Evolutionary conservation across 2,329 filamentous ascomycete species (phyloP).

Genomic region (Cytospora leucostoma): DNA sequence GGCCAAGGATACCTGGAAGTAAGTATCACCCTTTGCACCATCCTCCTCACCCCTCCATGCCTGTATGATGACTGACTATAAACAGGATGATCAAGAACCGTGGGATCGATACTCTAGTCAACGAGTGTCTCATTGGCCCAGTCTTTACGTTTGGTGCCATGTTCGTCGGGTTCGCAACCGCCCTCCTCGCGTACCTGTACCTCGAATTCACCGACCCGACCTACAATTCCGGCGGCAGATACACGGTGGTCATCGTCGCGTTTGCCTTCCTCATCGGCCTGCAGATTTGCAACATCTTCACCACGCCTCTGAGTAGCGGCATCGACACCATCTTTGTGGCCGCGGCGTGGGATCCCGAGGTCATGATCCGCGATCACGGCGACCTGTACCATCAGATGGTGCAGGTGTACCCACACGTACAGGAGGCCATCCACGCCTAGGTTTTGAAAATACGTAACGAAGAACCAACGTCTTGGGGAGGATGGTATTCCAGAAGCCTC

Average conservation of each 20-base stretch:
- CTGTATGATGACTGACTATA: slow-evolving; percentile 2
- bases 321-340: slow-evolving; percentile 92
- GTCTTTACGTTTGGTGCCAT: slow-evolving; percentile 76
- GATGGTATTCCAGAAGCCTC: background rate
- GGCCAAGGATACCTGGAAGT: slow-evolving; percentile 84
- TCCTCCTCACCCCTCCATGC: background rate
- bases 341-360: slow-evolving; percentile 66
- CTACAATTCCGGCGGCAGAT: slow-evolving; percentile 70
- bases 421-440: slow-evolving; percentile 72
- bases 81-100: slow-evolving; percentile 80
- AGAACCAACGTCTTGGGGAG: background rate
- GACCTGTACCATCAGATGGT: slow-evolving; percentile 82
- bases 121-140: slow-evolving; percentile 79
- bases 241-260: slow-evolving; percentile 76
- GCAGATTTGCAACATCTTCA: slow-evolving; percentile 87
- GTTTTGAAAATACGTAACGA: background rate
- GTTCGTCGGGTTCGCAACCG: slow-evolving; percentile 81
- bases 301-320: slow-evolving; percentile 84
- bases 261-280: slow-evolving; percentile 88
- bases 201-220: slow-evolving; percentile 76
- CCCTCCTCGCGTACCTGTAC: slow-evolving; percentile 84
- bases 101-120: slow-evolving; percentile 85
- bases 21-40: slow-evolving; percentile 33
- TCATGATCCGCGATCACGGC: slow-evolving; percentile 77
- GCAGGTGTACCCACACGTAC: slow-evolving; percentile 78